Conservation (phyloP, 257 asterid species). For the Prunella vulgaris region DNA sequence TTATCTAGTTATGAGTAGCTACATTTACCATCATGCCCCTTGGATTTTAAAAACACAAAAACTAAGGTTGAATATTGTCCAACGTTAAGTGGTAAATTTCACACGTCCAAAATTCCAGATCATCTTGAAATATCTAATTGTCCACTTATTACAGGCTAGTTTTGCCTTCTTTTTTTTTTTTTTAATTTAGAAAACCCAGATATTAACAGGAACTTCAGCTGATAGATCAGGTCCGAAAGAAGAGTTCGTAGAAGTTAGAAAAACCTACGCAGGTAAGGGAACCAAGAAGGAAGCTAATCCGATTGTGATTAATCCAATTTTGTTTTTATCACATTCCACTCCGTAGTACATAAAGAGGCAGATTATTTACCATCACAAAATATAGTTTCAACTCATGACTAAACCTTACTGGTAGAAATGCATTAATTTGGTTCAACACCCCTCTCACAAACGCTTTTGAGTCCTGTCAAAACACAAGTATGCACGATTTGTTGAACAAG, state of each 20-base stretch:
- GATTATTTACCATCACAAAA: background rate
- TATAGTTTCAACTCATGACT: background rate
- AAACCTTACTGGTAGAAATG: conserved; percentile 10
- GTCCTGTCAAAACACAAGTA: conserved; percentile 24
- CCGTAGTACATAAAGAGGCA: conserved; percentile 12
- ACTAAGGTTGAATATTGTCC: background rate
- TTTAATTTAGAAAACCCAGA: background rate
- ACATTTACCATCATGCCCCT: conserved; percentile 37
- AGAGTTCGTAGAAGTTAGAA: background rate
- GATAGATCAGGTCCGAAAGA: background rate
- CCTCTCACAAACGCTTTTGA: conserved; percentile 8
- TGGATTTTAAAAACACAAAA: background rate
- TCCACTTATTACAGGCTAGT: background rate
- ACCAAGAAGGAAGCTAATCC: conserved; percentile 7
- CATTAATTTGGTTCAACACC: conserved; percentile 15
- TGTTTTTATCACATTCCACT: background rate
- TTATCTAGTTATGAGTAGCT: conserved; percentile 29
- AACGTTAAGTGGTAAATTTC: background rate
- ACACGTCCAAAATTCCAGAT: background rate
- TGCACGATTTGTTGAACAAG: background rate
- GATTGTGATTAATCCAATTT: no score
- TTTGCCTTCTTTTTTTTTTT: background rate
- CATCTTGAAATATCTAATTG: no score
- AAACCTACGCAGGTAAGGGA: background rate
- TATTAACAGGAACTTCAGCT: background rate